These are phyloP conservation scores for Lathyrus tuberosus DNA, from an alignment of 306 rosid species.

Conservation along the genomic window DNA sequence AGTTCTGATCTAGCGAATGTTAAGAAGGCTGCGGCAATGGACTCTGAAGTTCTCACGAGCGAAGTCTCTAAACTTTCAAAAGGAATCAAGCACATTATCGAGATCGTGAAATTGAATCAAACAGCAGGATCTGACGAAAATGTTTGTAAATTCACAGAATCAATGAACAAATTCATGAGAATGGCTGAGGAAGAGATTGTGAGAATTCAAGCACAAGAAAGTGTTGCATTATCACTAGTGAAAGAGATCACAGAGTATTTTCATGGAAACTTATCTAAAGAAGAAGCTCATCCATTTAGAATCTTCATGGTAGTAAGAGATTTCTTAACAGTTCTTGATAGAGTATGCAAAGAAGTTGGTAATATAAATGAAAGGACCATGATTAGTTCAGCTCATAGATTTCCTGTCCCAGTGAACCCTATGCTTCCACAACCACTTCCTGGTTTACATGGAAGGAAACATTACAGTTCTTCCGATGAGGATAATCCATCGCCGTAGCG, in stretches of 20 bases:
- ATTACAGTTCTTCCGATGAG: conserved; percentile 59
- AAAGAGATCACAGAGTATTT: conserved; percentile 96
- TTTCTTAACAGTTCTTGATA: conserved; percentile 69
- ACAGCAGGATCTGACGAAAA: conserved; percentile 47
- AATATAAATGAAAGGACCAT: conserved; percentile 78
- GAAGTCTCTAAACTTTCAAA: conserved; percentile 82
- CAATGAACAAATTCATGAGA: conserved; percentile 78
- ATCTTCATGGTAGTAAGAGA: conserved; percentile 94
- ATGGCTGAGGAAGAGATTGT: conserved; percentile 79
- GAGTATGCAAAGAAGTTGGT: conserved; percentile 95
- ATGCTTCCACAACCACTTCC: conserved; percentile 77
- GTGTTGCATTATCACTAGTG: conserved; percentile 81
- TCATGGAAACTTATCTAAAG: conserved; percentile 89
- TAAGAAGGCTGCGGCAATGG: conserved; percentile 96
- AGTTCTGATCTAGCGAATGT: conserved; percentile 81
- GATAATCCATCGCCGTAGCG: conserved; percentile 55
- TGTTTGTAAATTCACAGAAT: conserved; percentile 56
- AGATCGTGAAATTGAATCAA: conserved; percentile 52
- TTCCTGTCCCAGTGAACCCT: conserved; percentile 93
- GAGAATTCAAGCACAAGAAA: conserved; percentile 83
- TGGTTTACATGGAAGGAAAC: conserved; percentile 49
- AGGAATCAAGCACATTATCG: conserved; percentile 63
- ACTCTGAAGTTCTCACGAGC: conserved; percentile 69
- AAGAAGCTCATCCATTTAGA: conserved; percentile 98
- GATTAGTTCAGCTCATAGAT: conserved; percentile 76